Conservation (phyloP, 78 protist genomes). For the Anaeramoeba flamelloides region DNA sequence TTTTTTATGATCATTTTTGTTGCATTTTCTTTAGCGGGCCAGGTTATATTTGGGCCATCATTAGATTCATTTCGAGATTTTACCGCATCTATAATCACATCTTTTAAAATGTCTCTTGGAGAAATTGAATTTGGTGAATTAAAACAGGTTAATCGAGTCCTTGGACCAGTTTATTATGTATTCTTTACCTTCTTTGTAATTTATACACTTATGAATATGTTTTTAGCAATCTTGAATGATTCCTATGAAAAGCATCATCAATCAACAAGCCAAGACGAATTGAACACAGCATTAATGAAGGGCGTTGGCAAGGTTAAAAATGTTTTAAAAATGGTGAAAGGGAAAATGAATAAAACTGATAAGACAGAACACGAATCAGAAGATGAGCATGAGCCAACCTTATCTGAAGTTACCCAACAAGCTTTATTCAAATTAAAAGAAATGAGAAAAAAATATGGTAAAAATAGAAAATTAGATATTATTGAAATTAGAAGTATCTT, state of each 20-base stretch:
- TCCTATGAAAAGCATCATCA: background rate
- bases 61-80: background rate
- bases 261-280: no score
- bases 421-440: no score
- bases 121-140: background rate
- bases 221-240: background rate
- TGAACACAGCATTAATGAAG: no score
- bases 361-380: no score
- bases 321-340: no score
- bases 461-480: no score
- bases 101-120: background rate
- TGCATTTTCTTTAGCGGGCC: background rate
- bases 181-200: background rate
- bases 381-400: no score
- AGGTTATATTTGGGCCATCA: background rate
- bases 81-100: background rate
- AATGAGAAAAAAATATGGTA: no score
- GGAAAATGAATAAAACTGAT: no score
- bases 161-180: background rate
- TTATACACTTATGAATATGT: background rate
- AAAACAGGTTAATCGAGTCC: background rate
- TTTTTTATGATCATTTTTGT: background rate
- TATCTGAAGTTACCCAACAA: no score
- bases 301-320: no score
- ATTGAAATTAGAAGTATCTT: no score